These are phyloP conservation scores for Phytopythium kandeliae DNA, from an alignment of 352 stramenopile species.

Conservation along the genomic window DNA sequence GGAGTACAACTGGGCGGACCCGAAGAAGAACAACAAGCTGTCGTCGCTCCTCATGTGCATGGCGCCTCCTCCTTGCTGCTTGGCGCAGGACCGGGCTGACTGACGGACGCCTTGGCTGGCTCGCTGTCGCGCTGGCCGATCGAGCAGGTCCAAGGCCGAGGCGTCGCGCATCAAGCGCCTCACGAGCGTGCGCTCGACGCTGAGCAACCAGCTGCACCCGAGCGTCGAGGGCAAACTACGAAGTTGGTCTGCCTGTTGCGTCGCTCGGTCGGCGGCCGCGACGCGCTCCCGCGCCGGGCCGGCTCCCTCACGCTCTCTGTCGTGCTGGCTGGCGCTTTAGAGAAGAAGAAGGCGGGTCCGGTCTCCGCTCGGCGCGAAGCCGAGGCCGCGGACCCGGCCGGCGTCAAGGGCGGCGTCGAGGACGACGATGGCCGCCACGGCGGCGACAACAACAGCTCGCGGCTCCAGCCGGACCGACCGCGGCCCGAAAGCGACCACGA, in stretches of 20 bases:
- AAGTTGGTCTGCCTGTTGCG: constrained; percentile 28
- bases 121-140: not conserved
- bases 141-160: constrained; percentile 60
- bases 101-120: too few relatives aligned
- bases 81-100: too few relatives aligned
- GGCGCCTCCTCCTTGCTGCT: not conserved
- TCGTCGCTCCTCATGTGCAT: constrained; percentile 73
- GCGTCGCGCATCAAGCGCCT: constrained; percentile 61
- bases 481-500: constrained; percentile 8
- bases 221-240: constrained; percentile 57
- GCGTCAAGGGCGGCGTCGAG: not conserved
- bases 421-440: constrained; percentile 5
- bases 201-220: constrained; percentile 74
- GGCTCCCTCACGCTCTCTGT: too few relatives aligned
- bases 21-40: constrained; percentile 73
- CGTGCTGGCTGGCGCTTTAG: constrained; percentile 11
- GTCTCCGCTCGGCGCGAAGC: constrained; percentile 17
- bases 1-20: constrained; percentile 83
- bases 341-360: constrained; percentile 25
- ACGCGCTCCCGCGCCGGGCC: not conserved
- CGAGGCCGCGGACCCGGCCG: not conserved
- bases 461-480: not conserved
- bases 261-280: not conserved
- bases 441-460: constrained; percentile 18
- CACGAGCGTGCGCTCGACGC: constrained; percentile 61